These are phyloP conservation scores for Physcomitrellopsis africana DNA, from an alignment of 225 moss, liverwort and hornwort species.

Conservation along the genomic window DNA sequence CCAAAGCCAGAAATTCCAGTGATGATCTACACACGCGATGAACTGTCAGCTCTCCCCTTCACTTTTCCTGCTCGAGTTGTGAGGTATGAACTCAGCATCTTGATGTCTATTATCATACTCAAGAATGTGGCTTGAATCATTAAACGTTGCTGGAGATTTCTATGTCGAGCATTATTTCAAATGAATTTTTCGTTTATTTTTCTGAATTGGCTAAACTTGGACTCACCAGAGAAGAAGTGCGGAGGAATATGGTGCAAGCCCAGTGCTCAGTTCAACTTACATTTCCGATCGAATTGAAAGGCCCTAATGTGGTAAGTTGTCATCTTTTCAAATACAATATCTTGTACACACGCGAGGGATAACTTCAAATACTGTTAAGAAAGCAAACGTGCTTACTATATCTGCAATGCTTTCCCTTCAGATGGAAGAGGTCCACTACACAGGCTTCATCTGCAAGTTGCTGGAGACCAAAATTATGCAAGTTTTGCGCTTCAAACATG, in stretches of 20 bases:
- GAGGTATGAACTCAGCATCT: conserved; percentile 49
- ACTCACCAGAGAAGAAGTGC: conserved; percentile 85
- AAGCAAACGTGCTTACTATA: conserved; percentile 17
- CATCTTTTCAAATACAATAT: conserved; percentile 1
- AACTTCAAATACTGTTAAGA: not conserved
- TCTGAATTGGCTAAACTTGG: conserved; percentile 4
- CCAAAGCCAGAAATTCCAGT: conserved; percentile 69
- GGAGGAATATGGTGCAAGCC: conserved; percentile 87
- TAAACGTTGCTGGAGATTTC: conserved; percentile 1
- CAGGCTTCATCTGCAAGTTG: conserved; percentile 92
- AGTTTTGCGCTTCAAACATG: conserved; percentile 94
- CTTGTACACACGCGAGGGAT: not conserved
- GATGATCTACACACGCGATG: conserved; percentile 82
- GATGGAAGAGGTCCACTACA: conserved; percentile 94
- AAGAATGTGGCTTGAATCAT: conserved; percentile 2
- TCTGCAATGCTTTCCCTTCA: conserved; percentile 37
- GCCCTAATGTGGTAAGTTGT: conserved; percentile 75
- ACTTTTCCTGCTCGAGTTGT: conserved; percentile 90
- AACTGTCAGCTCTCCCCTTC: conserved; percentile 78
- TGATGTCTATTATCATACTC: not conserved
- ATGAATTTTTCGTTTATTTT: not conserved
- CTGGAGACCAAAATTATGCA: conserved; percentile 95
- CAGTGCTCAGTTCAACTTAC: conserved; percentile 96
- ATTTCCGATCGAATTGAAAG: conserved; percentile 90
- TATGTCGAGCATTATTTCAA: not conserved